Base-by-base conservation (phyloP, 495 filamentous ascomycete genomes). In the Tricharina praecox region DNA sequence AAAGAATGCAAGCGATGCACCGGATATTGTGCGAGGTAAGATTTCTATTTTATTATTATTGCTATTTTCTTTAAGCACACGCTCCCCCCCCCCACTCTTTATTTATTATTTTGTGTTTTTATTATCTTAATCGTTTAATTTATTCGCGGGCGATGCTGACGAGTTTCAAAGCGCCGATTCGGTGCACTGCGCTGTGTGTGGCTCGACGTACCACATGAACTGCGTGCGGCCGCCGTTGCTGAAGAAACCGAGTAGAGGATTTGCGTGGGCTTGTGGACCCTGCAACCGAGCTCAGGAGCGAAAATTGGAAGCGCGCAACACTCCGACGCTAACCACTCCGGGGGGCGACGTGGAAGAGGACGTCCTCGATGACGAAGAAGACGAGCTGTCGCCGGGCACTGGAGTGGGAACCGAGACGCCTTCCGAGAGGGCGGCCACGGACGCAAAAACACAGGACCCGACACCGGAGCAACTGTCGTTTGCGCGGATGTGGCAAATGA, bases 221-320 rank as follows among this genome's bases (percentile, higher is more conserved):
- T 99, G 90, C 61, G 92, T 99, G 38, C 81, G 80, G 47, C 90
- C 90, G 25, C 85, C 83, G 30, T 63, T 99, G 49, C 75, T 85
- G 32, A 96, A 95, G 63, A 99, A 99, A 66, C 90, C 90, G 16
- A 93, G 90, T 37, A 79, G 90, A 63, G 90, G 90, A 32, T 99
- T 99, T 67, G 90, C 85, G 7, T 99, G 90, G 90, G 82, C 90
- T 13, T 99, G 90, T 64, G 90, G 82, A 20, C 80, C 90, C 47
- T 99, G 90, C 65, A 93, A 84, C 61, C 80, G 86, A 53, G 85
- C 82, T 20, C 87, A 93, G 53, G 92, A 96, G 65, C 77, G 81
- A 45, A 92, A 83, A 63, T 69, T 95, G 11, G 87, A 99, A 62
- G 85, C 84, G 38, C 78, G 87, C 32, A 81, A 93, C 61, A 93